A percentile compares a stretch with the other conserved stretches of the same genome.
Evolutionary conservation across 768 basidiomycete genomes (phyloP).

Genomic region (Lactarius pseudohatsudake): DNA sequence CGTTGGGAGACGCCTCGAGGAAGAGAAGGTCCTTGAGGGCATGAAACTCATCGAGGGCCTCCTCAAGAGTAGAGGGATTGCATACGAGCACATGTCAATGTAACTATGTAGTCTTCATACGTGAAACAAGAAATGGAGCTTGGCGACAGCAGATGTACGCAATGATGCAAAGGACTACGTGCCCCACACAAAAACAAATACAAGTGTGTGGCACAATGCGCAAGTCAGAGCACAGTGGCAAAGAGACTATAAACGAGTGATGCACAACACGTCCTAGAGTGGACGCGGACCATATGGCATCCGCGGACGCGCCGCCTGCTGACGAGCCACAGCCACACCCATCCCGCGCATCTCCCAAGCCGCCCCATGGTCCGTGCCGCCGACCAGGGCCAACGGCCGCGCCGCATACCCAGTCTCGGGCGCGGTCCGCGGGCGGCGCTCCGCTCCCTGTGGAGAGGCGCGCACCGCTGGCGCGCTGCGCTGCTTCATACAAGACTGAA

Average conservation of each 20-base stretch:
- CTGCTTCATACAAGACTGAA: background rate
- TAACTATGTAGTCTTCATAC: background rate
- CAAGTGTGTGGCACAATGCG: background rate
- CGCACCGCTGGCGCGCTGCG: background rate
- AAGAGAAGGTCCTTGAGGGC: conserved; percentile 70
- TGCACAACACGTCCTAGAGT: background rate
- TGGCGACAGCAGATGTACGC: background rate
- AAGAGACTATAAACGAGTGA: background rate
- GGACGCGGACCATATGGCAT: conserved; percentile 2
- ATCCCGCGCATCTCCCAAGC: conserved; percentile 1
- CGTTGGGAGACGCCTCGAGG: conserved; percentile 60
- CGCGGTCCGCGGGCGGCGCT: background rate
- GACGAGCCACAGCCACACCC: conserved; percentile 8
- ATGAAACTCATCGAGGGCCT: conserved; percentile 56
- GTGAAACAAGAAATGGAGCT: background rate
- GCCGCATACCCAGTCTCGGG: background rate
- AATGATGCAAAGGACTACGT: background rate
- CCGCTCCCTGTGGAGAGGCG: background rate
- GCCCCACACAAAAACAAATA: background rate
- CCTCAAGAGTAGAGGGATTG: conserved; percentile 9
- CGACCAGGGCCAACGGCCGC: background rate
- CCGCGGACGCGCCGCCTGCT: conserved; percentile 6
- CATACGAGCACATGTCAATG: conserved; percentile 6
- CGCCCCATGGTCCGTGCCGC: background rate
- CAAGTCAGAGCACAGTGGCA: background rate